Percentiles rank a stretch among this genome's conserved stretches.
phyloP scores from a whole-genome alignment of 345 rosid species.

The Boechera divaricarpa region DNA sequence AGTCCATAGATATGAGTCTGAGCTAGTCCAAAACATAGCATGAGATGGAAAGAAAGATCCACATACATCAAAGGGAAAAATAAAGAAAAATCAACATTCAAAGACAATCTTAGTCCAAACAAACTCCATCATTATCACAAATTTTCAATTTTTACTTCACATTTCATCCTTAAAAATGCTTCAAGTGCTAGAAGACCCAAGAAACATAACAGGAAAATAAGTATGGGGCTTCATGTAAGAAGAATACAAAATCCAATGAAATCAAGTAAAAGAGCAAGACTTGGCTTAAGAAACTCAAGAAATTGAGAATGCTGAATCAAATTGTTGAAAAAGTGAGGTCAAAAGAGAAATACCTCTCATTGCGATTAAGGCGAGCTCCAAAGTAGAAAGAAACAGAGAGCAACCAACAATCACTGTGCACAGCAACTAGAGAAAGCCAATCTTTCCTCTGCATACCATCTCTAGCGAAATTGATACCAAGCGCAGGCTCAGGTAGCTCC shows the following conservation, averaged over 20 bases:
- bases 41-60: background rate
- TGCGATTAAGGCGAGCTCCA: constrained; percentile 92
- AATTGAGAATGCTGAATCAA: background rate
- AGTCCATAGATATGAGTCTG: background rate
- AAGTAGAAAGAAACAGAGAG: constrained; percentile 95
- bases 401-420: constrained; percentile 98
- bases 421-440: constrained; percentile 92
- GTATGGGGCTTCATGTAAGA: background rate
- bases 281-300: background rate
- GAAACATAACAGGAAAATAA: constrained; percentile 1
- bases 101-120: constrained; percentile 6
- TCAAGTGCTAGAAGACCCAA: background rate
- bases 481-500: constrained; percentile 96
- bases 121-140: constrained; percentile 5
- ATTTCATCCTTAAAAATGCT: too few species aligned
- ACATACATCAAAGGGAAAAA: constrained; percentile 9
- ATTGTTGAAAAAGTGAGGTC: background rate
- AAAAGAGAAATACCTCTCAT: constrained; percentile 65
- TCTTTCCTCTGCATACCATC: constrained; percentile 98
- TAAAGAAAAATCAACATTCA: background rate
- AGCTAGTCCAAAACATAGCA: constrained; percentile 14
- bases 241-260: constrained; percentile 8
- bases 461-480: constrained; percentile 94
- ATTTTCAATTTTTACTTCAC: background rate
- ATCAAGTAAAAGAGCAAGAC: constrained; percentile 7